Conservation (phyloP, 768 basidiomycete species). For the Psilocybe azurescens region DNA sequence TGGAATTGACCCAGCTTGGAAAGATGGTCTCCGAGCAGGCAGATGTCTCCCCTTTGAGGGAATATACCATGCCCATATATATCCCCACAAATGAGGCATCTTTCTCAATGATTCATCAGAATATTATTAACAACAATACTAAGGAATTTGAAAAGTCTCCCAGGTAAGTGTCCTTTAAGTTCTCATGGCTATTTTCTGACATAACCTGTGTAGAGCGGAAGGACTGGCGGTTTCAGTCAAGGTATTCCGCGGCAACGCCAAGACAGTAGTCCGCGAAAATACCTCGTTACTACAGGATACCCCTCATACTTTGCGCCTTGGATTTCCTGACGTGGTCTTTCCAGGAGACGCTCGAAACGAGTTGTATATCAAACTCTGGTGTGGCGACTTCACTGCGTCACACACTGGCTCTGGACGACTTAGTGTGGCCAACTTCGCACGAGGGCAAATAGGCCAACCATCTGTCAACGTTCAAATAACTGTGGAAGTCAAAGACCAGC, state of each 20-base stretch:
- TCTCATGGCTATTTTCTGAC: neutral
- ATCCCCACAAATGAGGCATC: constrained; percentile 81
- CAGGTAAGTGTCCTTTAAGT: constrained; percentile 52
- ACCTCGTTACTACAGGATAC: constrained; percentile 81
- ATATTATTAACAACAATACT: constrained; percentile 80
- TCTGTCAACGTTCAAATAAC: constrained; percentile 85
- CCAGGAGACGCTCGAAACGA: constrained; percentile 94
- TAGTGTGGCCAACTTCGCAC: constrained; percentile 66
- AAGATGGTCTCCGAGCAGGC: constrained; percentile 68
- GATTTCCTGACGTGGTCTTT: constrained; percentile 96
- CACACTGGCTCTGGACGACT: constrained; percentile 54
- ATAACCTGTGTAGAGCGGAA: constrained; percentile 67
- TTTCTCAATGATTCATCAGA: constrained; percentile 95
- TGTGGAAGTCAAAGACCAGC: constrained; percentile 81
- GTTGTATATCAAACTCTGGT: constrained; percentile 95
- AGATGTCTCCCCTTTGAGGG: constrained; percentile 68
- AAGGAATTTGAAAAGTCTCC: constrained; percentile 85
- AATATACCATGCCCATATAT: constrained; percentile 89
- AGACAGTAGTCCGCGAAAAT: constrained; percentile 81
- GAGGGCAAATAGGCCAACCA: constrained; percentile 56
- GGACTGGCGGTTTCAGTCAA: constrained; percentile 84
- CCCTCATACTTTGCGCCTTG: constrained; percentile 84
- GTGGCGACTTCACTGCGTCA: constrained; percentile 78
- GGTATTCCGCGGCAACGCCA: constrained; percentile 82
- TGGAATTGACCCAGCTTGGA: constrained; percentile 80